phyloP scores from a whole-genome alignment of 1,139 yeast species.

The Taphrina pruni region DNA sequence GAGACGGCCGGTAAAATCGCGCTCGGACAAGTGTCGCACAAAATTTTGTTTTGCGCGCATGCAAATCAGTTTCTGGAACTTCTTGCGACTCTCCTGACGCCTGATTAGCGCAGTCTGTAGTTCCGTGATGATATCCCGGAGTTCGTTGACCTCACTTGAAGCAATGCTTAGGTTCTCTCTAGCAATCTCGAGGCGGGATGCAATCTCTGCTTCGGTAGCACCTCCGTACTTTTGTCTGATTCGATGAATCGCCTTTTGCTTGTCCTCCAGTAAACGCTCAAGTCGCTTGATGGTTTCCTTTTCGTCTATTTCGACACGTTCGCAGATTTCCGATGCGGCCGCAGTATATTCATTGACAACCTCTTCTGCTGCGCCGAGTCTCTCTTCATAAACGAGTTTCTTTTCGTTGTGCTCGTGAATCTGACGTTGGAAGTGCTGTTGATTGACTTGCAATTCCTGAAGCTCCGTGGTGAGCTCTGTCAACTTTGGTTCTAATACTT shows the following conservation, averaged over 20 bases:
- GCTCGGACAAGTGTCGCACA: conserved; percentile 49
- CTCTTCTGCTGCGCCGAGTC: neutral
- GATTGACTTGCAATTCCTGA: conserved; percentile 41
- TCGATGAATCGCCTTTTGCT: conserved; percentile 26
- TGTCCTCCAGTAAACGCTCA: conserved; percentile 25
- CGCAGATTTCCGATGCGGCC: conserved; percentile 38
- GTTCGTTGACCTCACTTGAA: conserved; percentile 37
- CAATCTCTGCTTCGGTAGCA: conserved; percentile 42
- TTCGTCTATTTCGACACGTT: conserved; percentile 37
- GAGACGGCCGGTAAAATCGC: conserved; percentile 79
- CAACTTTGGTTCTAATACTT: conserved; percentile 46
- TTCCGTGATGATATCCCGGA: conserved; percentile 39
- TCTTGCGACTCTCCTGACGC: conserved; percentile 44
- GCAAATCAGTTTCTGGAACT: conserved; percentile 45
- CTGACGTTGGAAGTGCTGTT: conserved; percentile 20
- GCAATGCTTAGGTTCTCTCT: conserved; percentile 42
- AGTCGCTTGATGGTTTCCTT: conserved; percentile 36
- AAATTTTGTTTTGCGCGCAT: conserved; percentile 48
- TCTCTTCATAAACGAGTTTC: conserved; percentile 10
- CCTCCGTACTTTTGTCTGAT: conserved; percentile 38
- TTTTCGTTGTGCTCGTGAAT: conserved; percentile 10
- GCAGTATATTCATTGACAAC: conserved; percentile 2
- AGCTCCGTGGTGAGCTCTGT: conserved; percentile 42
- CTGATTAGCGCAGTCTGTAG: conserved; percentile 44
- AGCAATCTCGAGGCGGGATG: conserved; percentile 30